Conservation (phyloP, 2,329 filamentous ascomycete genomes). For the Fusarium tjaetaba region DNA sequence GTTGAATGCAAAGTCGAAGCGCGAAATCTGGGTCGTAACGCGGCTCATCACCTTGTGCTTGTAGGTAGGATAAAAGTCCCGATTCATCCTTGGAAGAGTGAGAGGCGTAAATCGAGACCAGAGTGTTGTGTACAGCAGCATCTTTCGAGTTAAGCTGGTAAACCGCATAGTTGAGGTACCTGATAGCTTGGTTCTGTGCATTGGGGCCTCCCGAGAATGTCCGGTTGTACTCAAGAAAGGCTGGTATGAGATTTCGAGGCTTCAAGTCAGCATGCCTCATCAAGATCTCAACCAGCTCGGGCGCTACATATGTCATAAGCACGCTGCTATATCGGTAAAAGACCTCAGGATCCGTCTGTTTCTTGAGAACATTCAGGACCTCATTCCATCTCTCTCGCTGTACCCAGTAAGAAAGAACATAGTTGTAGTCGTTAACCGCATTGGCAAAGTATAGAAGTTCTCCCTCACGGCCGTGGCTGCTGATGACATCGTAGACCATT, state of each 20-base stretch:
- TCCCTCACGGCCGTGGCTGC: slow-evolving; percentile 92
- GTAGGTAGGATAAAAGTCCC: slow-evolving; percentile 86
- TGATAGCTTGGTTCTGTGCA: slow-evolving; percentile 85
- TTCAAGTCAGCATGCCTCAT: slow-evolving; percentile 91
- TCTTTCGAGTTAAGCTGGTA: slow-evolving; percentile 83
- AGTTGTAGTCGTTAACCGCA: slow-evolving; percentile 89
- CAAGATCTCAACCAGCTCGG: slow-evolving; percentile 91
- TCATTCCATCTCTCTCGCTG: slow-evolving; percentile 93
- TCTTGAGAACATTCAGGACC: slow-evolving; percentile 87
- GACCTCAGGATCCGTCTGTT: slow-evolving; percentile 89
- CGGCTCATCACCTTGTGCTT: slow-evolving; percentile 87
- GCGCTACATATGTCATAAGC: slow-evolving; percentile 88
- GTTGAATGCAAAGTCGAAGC: slow-evolving; percentile 91
- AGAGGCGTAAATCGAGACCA: slow-evolving; percentile 95
- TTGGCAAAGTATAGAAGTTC: slow-evolving; percentile 93
- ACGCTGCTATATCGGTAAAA: slow-evolving; percentile 98
- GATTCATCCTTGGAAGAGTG: slow-evolving; percentile 85
- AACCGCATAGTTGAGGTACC: slow-evolving; percentile 93
- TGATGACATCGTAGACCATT: slow-evolving; percentile 95
- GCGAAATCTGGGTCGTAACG: slow-evolving; percentile 96
- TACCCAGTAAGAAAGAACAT: slow-evolving; percentile 96
- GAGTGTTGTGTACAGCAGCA: slow-evolving; percentile 93
- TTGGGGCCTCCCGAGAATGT: slow-evolving; percentile 71
- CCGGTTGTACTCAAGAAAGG: slow-evolving; percentile 92
- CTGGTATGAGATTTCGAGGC: slow-evolving; percentile 88